Base-by-base conservation (phyloP, 345 rosid genomes). In the Salix arbutifolia region DNA sequence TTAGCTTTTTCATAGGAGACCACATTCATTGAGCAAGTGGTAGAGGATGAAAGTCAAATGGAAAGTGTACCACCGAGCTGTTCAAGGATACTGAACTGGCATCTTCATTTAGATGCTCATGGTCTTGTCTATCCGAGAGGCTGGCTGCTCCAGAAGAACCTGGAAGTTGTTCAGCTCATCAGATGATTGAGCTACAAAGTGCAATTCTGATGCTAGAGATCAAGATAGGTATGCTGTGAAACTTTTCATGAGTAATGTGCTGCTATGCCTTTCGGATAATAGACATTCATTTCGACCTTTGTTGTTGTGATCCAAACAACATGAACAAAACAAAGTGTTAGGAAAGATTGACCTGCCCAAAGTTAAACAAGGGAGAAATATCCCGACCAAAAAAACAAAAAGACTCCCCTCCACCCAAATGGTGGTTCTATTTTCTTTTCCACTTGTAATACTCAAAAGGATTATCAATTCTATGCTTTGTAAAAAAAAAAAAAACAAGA, bases 1-100 rank as follows among this genome's bases (percentile, higher is more conserved):
- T 72, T 10, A 64, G 8, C 69, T 74, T 72, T 60, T 60, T 69
- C 6, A 78, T 82, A 95, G 97, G 99, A 95, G 83, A 95, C 97
- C 23, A 87, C 96, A 46, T 95, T 95, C 86, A 91, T 95, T 83
- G 91, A 89, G 76, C 99, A 93, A 84, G 84, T 93, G 78, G 91
- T 93, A 60, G 96, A 88, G 83, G 97, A 95, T 86, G 99, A 95
- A 84, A 87, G 90, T 76, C 92, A 93, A 77, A 95, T 95, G 97
- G 94, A 95, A 88, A 93, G 90, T 61, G 78, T 77, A 73, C 88
- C 96, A n/a, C 69, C 83, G 66, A 85, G 86, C 70, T 95, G 99
- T 85, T 89, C 96, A 28, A 88, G 65, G 79, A 89, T 93, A 81
- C 76, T 90, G 82, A 95, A 89, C 82, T 95, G 99, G 99, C 98